Conservation (phyloP, 805 yeast species). For the Ogataea thermomethanolica region DNA sequence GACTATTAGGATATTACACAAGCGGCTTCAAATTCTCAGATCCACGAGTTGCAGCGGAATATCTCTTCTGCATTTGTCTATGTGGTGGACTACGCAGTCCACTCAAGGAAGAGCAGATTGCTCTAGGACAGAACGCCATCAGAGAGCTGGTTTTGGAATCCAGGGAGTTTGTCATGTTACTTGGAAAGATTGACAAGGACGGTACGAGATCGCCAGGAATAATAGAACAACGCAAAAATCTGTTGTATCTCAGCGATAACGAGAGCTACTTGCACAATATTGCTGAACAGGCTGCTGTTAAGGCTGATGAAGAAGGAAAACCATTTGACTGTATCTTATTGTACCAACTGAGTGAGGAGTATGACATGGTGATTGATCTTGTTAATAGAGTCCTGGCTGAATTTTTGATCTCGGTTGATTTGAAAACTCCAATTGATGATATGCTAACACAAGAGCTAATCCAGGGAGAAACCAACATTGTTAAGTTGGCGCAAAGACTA, state of each 20-base stretch:
- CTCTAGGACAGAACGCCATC: constrained; percentile 70
- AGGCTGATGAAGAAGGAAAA: constrained; percentile 90
- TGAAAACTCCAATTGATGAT: constrained; percentile 22
- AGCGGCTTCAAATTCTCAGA: constrained; percentile 79
- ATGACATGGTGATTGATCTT: constrained; percentile 71
- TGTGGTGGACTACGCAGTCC: constrained; percentile 33
- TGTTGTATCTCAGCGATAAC: constrained; percentile 57
- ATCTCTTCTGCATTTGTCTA: constrained; percentile 67
- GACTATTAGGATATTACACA: constrained; percentile 75
- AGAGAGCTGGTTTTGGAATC: constrained; percentile 84
- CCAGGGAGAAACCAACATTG: constrained; percentile 45
- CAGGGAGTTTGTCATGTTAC: constrained; percentile 71
- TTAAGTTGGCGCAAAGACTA: constrained; percentile 43
- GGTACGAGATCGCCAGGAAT: constrained; percentile 81
- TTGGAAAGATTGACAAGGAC: constrained; percentile 79
- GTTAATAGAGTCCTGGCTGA: constrained; percentile 79
- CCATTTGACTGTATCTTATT: constrained; percentile 78
- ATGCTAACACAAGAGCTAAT: constrained; percentile 18
- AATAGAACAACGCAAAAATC: constrained; percentile 69
- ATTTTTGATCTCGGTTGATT: constrained; percentile 63
- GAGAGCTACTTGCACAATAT: constrained; percentile 63
- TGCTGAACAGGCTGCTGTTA: constrained; percentile 78
- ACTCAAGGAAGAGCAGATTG: constrained; percentile 40
- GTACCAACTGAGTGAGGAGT: constrained; percentile 86
- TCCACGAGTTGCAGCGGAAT: constrained; percentile 91